Base-by-base conservation (phyloP, 169 alveolate species). In the Eimeria mitis region DNA sequence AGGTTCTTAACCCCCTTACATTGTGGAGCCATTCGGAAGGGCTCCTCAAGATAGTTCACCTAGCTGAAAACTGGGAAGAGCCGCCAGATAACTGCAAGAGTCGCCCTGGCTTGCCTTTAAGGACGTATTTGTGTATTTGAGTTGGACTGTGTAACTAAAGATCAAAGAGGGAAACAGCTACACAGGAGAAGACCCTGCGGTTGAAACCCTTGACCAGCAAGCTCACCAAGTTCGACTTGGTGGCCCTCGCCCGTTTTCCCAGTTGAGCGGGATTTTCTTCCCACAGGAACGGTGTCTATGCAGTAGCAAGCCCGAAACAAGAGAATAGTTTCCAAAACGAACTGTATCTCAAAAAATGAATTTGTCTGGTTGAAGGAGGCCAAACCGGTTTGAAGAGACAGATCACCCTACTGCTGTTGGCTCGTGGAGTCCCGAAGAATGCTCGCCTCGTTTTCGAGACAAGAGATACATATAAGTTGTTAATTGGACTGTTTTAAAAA, bases 1-100 rank as follows among this genome's bases (percentile, higher is more conserved):
- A 84, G 91, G 91, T 42, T 84, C 75, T 84, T 61, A 61, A 84
- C 59, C 78, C 91, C 91, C 75, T 84, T 40, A n/a, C 94, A 87
- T 87, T 61, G 94, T 75, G 44, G n/a, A 28, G 94, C 94, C 94
- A 87, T 87, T 52, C 71, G 78, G 42, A 63, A 65, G 81, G 68
- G 81, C 37, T 56, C 54, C 63, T 65, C 83, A 73, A 34, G 31
- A 73, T 73, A 40, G 37, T 73, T 73, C 34, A 7, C 52, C 34
- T 3, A 25, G 79, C 14, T 70, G 79, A 31, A 70, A 70, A 19
- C 75, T 6, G 83, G 54, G 56, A 23, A 21, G 34, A 40, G 19
- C 40, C 83, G 13, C 83, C 54, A 16, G 34, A 37, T 54, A 73
- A 16, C 52, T 73, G 34, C 9, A 19, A 34, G 56, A 73, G 40